A percentile compares a stretch with the other conserved stretches of the same genome.
Conservation (phyloP, 108 stramenopile genomes). For the Aurantiochytrium sp. region DNA sequence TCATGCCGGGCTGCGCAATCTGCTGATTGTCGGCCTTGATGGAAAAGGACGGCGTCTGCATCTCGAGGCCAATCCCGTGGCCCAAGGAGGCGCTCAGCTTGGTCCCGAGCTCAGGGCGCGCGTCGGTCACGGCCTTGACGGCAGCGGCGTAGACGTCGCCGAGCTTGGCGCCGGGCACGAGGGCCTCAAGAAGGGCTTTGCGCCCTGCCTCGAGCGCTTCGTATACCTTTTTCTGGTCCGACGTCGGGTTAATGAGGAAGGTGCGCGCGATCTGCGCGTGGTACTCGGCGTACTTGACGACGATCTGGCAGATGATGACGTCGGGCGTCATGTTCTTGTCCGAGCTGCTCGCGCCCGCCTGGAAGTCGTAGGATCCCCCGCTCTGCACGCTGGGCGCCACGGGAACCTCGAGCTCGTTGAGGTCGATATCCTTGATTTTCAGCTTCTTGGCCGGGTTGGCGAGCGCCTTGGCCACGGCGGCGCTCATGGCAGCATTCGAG, state of each 20-base stretch:
- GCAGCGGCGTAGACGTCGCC: background rate
- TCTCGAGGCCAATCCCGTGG: background rate
- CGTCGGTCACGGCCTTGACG: background rate
- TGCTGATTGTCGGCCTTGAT: background rate
- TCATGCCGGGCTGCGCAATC: background rate
- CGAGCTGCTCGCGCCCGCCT: background rate
- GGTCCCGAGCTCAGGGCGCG: background rate
- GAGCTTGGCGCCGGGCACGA: background rate
- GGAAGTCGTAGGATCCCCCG: constrained; percentile 51
- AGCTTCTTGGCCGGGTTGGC: constrained; percentile 32
- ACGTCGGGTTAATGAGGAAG: constrained; percentile 56
- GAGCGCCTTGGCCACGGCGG: background rate
- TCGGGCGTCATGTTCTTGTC: constrained; percentile 38
- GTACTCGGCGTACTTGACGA: constrained; percentile 50
- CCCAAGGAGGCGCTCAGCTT: constrained; percentile 18
- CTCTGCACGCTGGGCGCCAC: constrained; percentile 44
- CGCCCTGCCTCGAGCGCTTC: background rate
- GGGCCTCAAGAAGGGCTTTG: background rate
- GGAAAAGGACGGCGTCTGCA: background rate
- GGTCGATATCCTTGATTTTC: constrained; percentile 40
- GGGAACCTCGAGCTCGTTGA: constrained; percentile 50
- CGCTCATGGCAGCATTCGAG: background rate
- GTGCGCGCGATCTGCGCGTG: constrained; percentile 56
- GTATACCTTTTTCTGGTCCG: constrained; percentile 30
- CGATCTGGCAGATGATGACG: constrained; percentile 53